Conservation (phyloP, 129 eudicot genomes). For the Arctium lappa region DNA sequence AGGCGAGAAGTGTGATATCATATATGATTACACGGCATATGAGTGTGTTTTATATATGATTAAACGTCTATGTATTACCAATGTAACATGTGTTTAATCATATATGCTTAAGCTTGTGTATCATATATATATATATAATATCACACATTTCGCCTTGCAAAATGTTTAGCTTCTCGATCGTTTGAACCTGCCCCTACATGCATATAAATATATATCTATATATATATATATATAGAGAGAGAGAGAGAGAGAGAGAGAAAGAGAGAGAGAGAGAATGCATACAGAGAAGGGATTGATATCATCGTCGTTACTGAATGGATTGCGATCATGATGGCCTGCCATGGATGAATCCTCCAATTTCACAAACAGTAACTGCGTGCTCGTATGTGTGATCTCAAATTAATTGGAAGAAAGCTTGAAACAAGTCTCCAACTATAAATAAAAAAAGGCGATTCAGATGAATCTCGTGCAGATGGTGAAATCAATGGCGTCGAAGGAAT, state of each 20-base stretch:
- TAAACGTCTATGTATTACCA: no score
- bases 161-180: no score
- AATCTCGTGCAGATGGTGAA: background rate
- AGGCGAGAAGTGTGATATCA: no score
- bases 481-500: background rate
- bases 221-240: background rate
- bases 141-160: no score
- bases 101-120: no score
- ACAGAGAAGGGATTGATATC: constrained; percentile 36
- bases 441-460: background rate
- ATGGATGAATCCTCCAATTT: constrained; percentile 5
- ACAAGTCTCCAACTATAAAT: background rate
- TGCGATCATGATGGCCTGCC: constrained; percentile 26
- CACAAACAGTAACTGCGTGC: background rate
- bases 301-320: constrained; percentile 24
- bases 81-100: no score
- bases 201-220: background rate
- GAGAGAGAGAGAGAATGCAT: background rate
- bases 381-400: background rate
- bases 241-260: background rate
- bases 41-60: no score
- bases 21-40: no score
- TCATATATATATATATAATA: no score
- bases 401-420: background rate
- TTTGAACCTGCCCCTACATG: no score